phyloP scores from a whole-genome alignment of 257 asterid genomes.

The Ballota nigra region DNA sequence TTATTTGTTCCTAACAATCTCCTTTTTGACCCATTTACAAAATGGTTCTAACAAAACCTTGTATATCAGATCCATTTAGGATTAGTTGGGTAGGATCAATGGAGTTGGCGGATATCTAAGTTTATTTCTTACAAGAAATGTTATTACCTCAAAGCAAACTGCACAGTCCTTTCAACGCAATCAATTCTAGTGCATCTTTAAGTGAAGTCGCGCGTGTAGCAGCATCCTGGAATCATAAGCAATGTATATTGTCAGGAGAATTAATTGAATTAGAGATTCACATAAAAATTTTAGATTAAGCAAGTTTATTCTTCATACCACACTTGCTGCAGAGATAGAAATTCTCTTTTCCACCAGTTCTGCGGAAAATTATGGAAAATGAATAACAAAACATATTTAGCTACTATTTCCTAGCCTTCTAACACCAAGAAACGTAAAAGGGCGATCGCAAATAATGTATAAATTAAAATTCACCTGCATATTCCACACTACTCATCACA shows the following conservation, averaged over 20 bases:
- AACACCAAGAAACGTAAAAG: neutral
- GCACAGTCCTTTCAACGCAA: conserved; percentile 65
- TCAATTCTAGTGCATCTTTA: conserved; percentile 52
- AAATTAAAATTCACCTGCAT: conserved; percentile 53
- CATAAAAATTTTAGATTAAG: neutral
- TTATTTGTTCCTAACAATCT: too few species aligned
- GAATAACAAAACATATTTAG: neutral
- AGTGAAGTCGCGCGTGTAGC: conserved; percentile 43
- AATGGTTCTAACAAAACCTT: too few species aligned
- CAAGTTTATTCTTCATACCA: conserved; percentile 32
- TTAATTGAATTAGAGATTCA: neutral
- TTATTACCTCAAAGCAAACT: conserved; percentile 61
- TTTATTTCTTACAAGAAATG: too few species aligned
- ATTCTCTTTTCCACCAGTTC: conserved; percentile 63
- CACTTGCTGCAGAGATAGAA: conserved; percentile 60
- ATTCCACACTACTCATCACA: conserved; percentile 68
- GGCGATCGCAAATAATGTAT: neutral
- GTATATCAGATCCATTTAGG: too few species aligned
- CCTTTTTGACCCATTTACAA: too few species aligned
- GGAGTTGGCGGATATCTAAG: too few species aligned
- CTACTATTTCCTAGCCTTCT: neutral
- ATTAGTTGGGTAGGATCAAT: too few species aligned
- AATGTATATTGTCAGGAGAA: neutral
- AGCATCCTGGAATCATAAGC: conserved; percentile 40
- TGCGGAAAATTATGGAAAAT: conserved; percentile 22